Base-by-base conservation (phyloP, 108 stramenopile species). In the Nitzschia putrida region DNA sequence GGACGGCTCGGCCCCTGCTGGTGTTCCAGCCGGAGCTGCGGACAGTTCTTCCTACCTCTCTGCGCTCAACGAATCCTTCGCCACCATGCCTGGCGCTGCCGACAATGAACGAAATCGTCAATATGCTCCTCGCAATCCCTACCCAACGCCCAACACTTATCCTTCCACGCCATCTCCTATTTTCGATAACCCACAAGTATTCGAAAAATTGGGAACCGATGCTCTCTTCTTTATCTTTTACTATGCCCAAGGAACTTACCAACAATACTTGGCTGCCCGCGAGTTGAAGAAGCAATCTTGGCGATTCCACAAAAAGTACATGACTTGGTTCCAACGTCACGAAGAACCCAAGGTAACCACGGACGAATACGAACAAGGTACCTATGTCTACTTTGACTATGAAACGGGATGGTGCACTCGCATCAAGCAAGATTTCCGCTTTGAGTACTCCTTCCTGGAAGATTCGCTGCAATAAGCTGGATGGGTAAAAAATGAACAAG, bases 221-320 rank as follows among this genome's bases (percentile, higher is more conserved):
- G 91, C 91, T n/a, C 82, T 98, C n/a, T 99, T 99, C 82, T 97
- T 98, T 72, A 95, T 97, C 73, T 99, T 99, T 75, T 98, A 99
- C 84, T 98, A 97, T 74, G 85, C 94, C 55, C 99, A 98, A 70
- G 97, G 96, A 20, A 98, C 97, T 8, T 97, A 97, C 77, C 96
- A 96, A 68, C 99, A 99, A 73, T 98, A 97, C 72, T 80, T 99
- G 54, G 99, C 99, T 0, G 99, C 99, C 2, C 80, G 92, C 2
- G 97, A 98, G 72, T 83, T 99, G 75, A 98, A 98, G 84, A 95
- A 96, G 73, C 96, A 98, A 69, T 91, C 89, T 41, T 99, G 99
- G 99, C 84, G 99, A 61, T 99, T 92, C 80, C 99, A 99, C 82
- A 98, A 98, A 71, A 98, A 98, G 93, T 99, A 99, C 82, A 90